Evolutionary conservation across 441 rosid genomes (phyloP).

Genomic region (Populus trichocarpa): DNA sequence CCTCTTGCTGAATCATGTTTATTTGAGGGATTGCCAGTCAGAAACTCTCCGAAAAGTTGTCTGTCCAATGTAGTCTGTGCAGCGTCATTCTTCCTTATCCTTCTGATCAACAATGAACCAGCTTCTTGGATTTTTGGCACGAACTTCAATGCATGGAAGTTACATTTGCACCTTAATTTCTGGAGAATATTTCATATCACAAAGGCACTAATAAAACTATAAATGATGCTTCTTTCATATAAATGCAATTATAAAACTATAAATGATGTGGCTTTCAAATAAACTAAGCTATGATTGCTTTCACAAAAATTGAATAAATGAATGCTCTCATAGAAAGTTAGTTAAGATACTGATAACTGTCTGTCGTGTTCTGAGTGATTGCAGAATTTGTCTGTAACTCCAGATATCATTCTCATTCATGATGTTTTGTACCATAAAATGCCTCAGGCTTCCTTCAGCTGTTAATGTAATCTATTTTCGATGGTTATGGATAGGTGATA

Average conservation of each 20-base stretch:
- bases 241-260: background rate
- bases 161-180: constrained; percentile 91
- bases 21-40: constrained; percentile 24
- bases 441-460: background rate
- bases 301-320: background rate
- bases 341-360: background rate
- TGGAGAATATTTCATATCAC: constrained; percentile 26
- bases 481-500: background rate
- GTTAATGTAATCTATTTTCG: background rate
- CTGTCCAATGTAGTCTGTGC: constrained; percentile 47
- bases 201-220: background rate
- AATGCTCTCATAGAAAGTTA: background rate
- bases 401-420: background rate
- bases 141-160: constrained; percentile 86
- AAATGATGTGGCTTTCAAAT: background rate
- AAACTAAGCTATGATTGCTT: background rate
- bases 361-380: background rate
- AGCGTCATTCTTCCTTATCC: constrained; percentile 57
- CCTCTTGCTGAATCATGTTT: constrained; percentile 25
- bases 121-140: constrained; percentile 67
- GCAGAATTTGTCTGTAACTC: background rate
- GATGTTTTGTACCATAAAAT: background rate
- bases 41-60: constrained; percentile 61
- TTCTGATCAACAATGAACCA: constrained; percentile 59
- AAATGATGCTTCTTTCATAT: background rate